Evolutionary conservation across 2,329 filamentous ascomycete species (phyloP).

Genomic region (Aspergillus awamori): DNA sequence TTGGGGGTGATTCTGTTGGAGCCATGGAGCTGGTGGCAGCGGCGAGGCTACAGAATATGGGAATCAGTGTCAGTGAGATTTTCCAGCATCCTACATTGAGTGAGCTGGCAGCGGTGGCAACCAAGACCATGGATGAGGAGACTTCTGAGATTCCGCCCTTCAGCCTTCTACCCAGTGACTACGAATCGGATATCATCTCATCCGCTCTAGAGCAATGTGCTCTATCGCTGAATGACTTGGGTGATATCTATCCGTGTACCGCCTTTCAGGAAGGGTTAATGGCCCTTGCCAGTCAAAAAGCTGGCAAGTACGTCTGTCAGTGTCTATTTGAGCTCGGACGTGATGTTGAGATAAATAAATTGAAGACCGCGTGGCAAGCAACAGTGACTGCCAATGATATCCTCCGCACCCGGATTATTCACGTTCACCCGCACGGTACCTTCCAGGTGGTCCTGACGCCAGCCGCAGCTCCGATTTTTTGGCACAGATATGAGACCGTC

Average conservation of each 20-base stretch:
- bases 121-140: too few species aligned
- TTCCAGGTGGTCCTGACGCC: slow-evolving; percentile 30
- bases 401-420: slow-evolving; percentile 46
- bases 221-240: slow-evolving; percentile 17
- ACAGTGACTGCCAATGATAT: slow-evolving; percentile 41
- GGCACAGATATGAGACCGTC: too few species aligned
- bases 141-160: too few species aligned
- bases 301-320: slow-evolving; percentile 42
- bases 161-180: slow-evolving; percentile 1
- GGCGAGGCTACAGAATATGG: too few species aligned
- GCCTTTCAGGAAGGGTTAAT: slow-evolving; percentile 27
- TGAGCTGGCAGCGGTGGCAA: too few species aligned
- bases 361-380: slow-evolving; percentile 43
- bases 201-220: slow-evolving; percentile 21
- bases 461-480: too few species aligned
- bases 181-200: slow-evolving; percentile 3
- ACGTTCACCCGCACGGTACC: slow-evolving; percentile 18
- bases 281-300: slow-evolving; percentile 30
- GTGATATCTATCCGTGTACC: slow-evolving; percentile 37
- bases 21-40: too few species aligned
- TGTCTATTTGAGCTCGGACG: slow-evolving; percentile 33
- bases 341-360: slow-evolving; percentile 34
- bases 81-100: too few species aligned
- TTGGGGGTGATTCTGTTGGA: too few species aligned
- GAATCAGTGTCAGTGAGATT: too few species aligned